Evolutionary conservation across 139 green algal genomes (phyloP).

Genomic region (Volvox africanus): DNA sequence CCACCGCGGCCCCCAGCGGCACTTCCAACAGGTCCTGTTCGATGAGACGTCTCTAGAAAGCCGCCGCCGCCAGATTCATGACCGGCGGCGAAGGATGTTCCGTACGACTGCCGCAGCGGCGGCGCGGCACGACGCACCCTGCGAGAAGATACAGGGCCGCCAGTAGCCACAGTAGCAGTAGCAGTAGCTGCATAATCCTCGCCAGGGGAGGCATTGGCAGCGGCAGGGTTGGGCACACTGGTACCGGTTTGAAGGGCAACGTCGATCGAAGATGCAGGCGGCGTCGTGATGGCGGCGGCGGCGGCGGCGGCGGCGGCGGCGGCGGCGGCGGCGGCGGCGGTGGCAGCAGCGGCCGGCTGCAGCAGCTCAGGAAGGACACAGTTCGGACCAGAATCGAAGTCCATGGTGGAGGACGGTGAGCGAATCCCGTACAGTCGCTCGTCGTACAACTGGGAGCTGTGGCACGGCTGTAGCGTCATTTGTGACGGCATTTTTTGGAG

Average conservation of each 20-base stretch:
- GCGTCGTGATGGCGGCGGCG: neutral
- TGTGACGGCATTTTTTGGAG: too few species aligned
- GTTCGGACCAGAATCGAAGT: conserved; percentile 9
- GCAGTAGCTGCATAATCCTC: neutral
- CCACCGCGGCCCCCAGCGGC: neutral
- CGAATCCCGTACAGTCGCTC: neutral
- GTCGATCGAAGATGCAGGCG: neutral
- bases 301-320: too few species aligned
- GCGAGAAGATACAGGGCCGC: neutral
- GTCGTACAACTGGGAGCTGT: neutral
- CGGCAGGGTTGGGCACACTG: neutral
- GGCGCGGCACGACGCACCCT: neutral
- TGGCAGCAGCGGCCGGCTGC: neutral
- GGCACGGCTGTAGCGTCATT: neutral
- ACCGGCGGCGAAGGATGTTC: neutral
- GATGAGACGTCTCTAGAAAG: too few species aligned
- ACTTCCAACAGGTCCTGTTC: neutral
- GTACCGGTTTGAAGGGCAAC: too few species aligned
- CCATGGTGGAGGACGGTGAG: conserved; percentile 1
- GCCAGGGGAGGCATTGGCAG: too few species aligned
- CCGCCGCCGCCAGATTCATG: too few species aligned
- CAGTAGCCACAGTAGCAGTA: too few species aligned
- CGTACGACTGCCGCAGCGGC: neutral
- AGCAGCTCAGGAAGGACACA: neutral
- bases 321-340: too few species aligned